phyloP scores from a whole-genome alignment of 345 rosid species.

The Salix koriyanagi region DNA sequence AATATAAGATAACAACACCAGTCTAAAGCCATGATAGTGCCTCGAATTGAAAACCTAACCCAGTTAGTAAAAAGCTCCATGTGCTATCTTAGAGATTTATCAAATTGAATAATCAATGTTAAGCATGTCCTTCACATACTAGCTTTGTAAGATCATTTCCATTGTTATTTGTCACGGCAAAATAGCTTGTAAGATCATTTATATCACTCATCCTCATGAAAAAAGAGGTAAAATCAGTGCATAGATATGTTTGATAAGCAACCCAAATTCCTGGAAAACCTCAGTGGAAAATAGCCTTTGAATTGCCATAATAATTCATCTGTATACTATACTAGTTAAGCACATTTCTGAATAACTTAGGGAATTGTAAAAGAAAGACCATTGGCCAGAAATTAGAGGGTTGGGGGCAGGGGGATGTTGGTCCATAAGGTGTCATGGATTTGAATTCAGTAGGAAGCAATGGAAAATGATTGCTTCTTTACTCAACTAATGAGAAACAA shows the following conservation, averaged over 20 bases:
- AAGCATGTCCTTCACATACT: not conserved
- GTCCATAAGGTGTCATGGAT: not conserved
- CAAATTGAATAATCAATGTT: not conserved
- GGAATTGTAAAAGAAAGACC: no score
- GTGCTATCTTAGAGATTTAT: no score
- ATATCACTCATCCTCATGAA: not conserved
- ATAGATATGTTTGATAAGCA: not conserved
- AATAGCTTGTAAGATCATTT: not conserved
- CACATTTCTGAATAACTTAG: no score
- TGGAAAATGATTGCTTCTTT: not conserved
- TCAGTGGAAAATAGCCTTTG: no score
- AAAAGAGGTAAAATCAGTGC: not conserved
- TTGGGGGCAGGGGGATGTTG: no score
- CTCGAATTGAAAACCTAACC: not conserved
- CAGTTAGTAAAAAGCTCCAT: not conserved
- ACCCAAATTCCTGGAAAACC: not conserved
- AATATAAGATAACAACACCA: not conserved
- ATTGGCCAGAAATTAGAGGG: not conserved
- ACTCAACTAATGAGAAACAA: not conserved
- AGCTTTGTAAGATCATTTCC: not conserved
- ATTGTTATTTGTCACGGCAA: not conserved
- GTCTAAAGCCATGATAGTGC: not conserved
- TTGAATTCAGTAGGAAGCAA: not conserved
- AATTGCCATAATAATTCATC: no score
- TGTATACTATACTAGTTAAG: no score